Evolutionary conservation across 192 early-diverging fungal genomes (phyloP), one percentile per base, ranked within the genome.

Genomic region (Borealophlyctis nickersoniae): DNA sequence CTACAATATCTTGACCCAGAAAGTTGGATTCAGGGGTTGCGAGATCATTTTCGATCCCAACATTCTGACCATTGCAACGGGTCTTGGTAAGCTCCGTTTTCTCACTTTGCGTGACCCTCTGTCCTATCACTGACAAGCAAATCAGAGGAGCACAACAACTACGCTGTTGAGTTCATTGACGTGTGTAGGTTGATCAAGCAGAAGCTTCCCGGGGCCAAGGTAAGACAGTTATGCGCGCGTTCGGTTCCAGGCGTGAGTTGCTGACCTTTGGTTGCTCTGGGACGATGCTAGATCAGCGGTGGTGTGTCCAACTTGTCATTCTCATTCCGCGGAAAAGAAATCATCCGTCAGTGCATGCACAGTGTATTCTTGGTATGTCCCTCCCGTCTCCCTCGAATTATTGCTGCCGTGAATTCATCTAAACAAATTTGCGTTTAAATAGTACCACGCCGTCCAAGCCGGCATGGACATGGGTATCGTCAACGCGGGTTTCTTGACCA

Each of bases 381-480:
- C 49, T n/a, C n/a, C n/a, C n/a, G n/a, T n/a, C n/a, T n/a, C n/a
- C n/a, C n/a, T n/a, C n/a, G n/a, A n/a, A n/a, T n/a, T n/a, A n/a
- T n/a, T n/a, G n/a, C n/a, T n/a, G n/a, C n/a, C n/a, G n/a, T n/a
- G n/a, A n/a, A n/a, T 39, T 61, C 32, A n/a, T 4, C 64, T 58
- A 59, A 39, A 1, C 23, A 50, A n/a, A n/a, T n/a, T n/a, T n/a
- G n/a, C n/a, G 11, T 30, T 9, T 9, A 36, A 0, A 5, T 54
- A 78, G 60, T 93, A 85, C 77, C 91, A 94, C 64, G 75, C 89
- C 27, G 88, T 87, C 68, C 79, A 88, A 64, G 88, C 76, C 29
- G 92, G 93, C 16, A 90, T 98, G 89, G 95, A 95, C 76, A 95
- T 98, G 95, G 95, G 95, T 67, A 98, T 98, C 63, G 95, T 98